These are phyloP conservation scores for Aaosphaeria arxii DNA, from an alignment of 2,329 filamentous ascomycete species.

Conservation along the genomic window DNA sequence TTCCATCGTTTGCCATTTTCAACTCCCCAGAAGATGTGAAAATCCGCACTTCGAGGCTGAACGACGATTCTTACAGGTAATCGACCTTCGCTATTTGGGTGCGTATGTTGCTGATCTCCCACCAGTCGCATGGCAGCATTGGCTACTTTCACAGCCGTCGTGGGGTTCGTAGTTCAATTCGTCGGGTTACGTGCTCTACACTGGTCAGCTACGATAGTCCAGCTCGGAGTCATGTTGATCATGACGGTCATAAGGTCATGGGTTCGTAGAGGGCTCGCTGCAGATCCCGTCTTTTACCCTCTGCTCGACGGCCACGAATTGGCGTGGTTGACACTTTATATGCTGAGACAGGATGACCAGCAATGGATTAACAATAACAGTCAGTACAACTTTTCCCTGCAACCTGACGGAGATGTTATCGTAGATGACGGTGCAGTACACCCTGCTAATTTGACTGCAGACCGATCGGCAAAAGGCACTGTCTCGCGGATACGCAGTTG, in stretches of 20 bases:
- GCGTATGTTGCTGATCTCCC: not conserved
- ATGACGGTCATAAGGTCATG: conserved; percentile 4
- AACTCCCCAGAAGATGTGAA: not conserved
- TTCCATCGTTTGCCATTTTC: conserved; percentile 1
- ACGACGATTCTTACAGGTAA: not conserved
- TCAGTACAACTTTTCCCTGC: too few species aligned
- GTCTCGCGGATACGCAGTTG: too few species aligned
- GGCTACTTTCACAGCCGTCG: not conserved
- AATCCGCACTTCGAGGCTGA: conserved; percentile 1
- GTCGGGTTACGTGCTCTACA: conserved; percentile 8
- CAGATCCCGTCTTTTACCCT: not conserved
- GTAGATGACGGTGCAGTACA: too few species aligned
- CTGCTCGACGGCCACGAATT: not conserved
- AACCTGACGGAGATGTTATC: too few species aligned
- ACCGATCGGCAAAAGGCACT: too few species aligned
- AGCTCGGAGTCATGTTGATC: conserved; percentile 2
- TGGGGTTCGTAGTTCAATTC: conserved; percentile 6
- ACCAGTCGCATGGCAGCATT: not conserved
- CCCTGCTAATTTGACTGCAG: too few species aligned
- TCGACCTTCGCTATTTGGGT: not conserved
- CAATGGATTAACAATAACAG: too few species aligned
- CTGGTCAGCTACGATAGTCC: conserved; percentile 5
- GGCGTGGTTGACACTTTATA: too few species aligned
- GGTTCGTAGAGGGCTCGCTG: conserved; percentile 3
- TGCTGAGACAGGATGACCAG: too few species aligned